Evolutionary conservation across 768 basidiomycete species (phyloP).

Genomic region (Rhizopogon vesiculosus): DNA sequence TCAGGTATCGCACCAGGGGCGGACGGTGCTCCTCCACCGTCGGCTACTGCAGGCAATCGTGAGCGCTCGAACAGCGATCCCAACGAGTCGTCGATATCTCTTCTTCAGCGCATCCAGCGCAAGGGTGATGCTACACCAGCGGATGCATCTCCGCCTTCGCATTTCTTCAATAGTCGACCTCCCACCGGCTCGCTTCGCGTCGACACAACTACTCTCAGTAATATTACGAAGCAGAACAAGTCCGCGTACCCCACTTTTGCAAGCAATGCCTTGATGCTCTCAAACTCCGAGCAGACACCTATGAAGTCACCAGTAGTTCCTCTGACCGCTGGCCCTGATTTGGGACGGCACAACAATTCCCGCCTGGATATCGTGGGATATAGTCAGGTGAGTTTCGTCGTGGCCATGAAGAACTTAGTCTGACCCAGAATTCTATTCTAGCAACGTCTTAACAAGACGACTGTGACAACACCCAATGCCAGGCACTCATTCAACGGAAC

Average conservation of each 20-base stretch:
- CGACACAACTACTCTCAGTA: constrained; percentile 64
- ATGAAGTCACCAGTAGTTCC: constrained; percentile 68
- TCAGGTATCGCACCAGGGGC: constrained; percentile 54
- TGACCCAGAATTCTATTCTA: constrained; percentile 16
- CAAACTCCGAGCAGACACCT: constrained; percentile 49
- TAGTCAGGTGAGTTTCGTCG: constrained; percentile 47
- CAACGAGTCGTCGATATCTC: constrained; percentile 64
- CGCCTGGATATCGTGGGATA: constrained; percentile 72
- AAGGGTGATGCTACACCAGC: constrained; percentile 55
- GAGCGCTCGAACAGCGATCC: constrained; percentile 81
- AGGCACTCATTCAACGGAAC: constrained; percentile 77
- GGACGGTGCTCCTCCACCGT: constrained; percentile 48
- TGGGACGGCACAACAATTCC: constrained; percentile 70
- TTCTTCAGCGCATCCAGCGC: constrained; percentile 76
- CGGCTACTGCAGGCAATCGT: constrained; percentile 46
- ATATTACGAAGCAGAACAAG: constrained; percentile 70
- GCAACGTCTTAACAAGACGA: constrained; percentile 44
- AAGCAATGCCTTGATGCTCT: constrained; percentile 45
- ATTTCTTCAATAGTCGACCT: constrained; percentile 57
- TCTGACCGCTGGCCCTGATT: constrained; percentile 80
- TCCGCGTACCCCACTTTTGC: constrained; percentile 71
- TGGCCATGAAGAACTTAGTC: neutral
- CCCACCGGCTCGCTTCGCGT: constrained; percentile 69
- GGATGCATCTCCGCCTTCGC: constrained; percentile 39
- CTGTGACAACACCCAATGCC: constrained; percentile 44